A percentile compares a stretch with the other conserved stretches of the same genome.
Conservation (phyloP, 2,329 filamentous ascomycete genomes). For the Pseudocercospora fuligena region DNA sequence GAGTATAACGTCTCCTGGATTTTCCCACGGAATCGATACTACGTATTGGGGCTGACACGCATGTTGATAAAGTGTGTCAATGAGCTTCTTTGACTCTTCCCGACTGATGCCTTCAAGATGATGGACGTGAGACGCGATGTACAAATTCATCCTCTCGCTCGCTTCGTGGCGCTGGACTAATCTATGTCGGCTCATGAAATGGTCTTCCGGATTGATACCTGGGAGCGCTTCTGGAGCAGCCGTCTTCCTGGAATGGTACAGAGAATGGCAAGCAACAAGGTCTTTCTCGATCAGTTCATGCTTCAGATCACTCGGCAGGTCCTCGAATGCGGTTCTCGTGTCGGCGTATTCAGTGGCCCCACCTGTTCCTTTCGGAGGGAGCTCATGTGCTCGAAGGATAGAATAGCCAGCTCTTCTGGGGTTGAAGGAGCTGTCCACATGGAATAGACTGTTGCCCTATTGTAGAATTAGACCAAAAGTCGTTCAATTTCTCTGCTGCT, state of each 20-base stretch:
- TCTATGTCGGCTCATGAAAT: slow-evolving; percentile 52
- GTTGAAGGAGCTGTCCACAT: slow-evolving; percentile 62
- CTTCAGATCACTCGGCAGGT: slow-evolving; percentile 47
- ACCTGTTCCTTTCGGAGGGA: slow-evolving; percentile 55
- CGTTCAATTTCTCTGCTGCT: background rate
- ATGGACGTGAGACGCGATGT: slow-evolving; percentile 59
- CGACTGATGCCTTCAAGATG: slow-evolving; percentile 54
- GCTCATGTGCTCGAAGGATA: slow-evolving; percentile 55
- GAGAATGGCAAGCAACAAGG: slow-evolving; percentile 56
- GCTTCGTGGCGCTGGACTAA: slow-evolving; percentile 59
- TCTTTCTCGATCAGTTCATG: slow-evolving; percentile 45
- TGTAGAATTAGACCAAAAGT: background rate
- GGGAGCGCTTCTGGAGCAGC: slow-evolving; percentile 56
- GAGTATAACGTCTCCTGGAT: slow-evolving; percentile 57
- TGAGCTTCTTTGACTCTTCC: slow-evolving; percentile 43
- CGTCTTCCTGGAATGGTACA: slow-evolving; percentile 59
- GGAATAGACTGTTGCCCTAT: slow-evolving; percentile 48
- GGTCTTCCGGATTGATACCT: slow-evolving; percentile 48
- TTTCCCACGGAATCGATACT: slow-evolving; percentile 54
- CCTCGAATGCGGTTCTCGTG: slow-evolving; percentile 56
- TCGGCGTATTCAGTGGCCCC: slow-evolving; percentile 62
- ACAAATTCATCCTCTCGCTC: slow-evolving; percentile 58
- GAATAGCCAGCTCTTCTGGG: slow-evolving; percentile 59
- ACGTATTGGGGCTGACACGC: slow-evolving; percentile 55
- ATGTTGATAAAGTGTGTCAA: slow-evolving; percentile 53